A percentile compares a stretch with the other conserved stretches of the same genome.
Conservation (phyloP, 805 yeast genomes). For the Kockiozyma suomiensis region DNA sequence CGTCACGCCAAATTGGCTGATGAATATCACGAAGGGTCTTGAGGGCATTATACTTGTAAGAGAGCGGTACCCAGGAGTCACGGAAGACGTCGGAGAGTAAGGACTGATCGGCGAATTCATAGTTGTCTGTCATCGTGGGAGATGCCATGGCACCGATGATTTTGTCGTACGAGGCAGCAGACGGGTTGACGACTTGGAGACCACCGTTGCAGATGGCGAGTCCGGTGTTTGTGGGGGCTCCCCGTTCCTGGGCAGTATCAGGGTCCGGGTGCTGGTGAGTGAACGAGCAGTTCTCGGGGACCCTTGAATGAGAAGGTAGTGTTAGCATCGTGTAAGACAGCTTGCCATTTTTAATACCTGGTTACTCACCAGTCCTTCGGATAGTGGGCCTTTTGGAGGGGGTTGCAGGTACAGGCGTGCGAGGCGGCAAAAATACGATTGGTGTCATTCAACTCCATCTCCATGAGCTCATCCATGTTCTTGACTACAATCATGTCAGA, state of each 20-base stretch:
- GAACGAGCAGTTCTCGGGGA: conserved; percentile 54
- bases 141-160: conserved; percentile 49
- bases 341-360: too few species aligned
- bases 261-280: conserved; percentile 42
- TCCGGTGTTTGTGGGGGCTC: conserved; percentile 46
- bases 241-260: conserved; percentile 33
- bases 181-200: conserved; percentile 54
- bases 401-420: conserved; percentile 67
- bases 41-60: conserved; percentile 58
- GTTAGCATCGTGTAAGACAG: background rate
- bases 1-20: conserved; percentile 50
- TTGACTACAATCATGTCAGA: conserved; percentile 60
- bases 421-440: conserved; percentile 52
- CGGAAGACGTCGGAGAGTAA: conserved; percentile 57
- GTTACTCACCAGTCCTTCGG: conserved; percentile 55
- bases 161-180: conserved; percentile 43
- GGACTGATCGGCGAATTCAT: conserved; percentile 63
- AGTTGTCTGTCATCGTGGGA: conserved; percentile 46
- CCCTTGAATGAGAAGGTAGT: conserved; percentile 11
- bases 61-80: conserved; percentile 54
- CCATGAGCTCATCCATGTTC: conserved; percentile 65
- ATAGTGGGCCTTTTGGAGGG: conserved; percentile 54
- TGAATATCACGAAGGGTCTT: conserved; percentile 55
- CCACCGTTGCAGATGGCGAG: conserved; percentile 63
- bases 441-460: conserved; percentile 45